phyloP scores from a whole-genome alignment of 75 land plant species.

The Chamaecyparis obtusa region DNA sequence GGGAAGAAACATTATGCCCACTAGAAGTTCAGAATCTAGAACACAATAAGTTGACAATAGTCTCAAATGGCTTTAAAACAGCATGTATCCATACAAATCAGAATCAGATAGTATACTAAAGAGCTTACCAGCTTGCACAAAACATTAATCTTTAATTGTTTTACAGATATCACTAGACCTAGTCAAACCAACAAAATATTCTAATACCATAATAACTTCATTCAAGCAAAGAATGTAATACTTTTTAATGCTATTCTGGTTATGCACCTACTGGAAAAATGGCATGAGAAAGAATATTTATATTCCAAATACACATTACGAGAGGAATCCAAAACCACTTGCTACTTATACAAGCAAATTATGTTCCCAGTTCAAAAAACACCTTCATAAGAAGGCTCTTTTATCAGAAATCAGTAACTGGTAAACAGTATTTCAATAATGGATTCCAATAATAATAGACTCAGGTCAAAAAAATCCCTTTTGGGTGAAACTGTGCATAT shows the following conservation, averaged over 20 bases:
- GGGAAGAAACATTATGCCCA: too few species aligned
- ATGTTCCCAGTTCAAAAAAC: not conserved
- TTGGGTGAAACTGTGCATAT: not conserved
- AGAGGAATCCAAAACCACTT: not conserved
- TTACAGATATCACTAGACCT: not conserved
- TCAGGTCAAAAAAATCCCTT: not conserved
- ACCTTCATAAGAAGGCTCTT: not conserved
- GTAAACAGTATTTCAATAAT: not conserved
- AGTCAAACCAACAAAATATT: not conserved
- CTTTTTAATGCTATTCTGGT: not conserved
- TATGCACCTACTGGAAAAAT: not conserved
- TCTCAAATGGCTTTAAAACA: not conserved
- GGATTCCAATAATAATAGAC: not conserved
- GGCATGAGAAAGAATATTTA: not conserved
- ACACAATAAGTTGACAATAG: too few species aligned
- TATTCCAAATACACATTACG: not conserved
- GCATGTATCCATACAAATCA: not conserved
- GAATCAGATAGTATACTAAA: too few species aligned
- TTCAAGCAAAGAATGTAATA: not conserved
- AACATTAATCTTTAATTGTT: not conserved
- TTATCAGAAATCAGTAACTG: not conserved
- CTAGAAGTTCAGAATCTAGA: too few species aligned
- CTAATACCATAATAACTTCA: not conserved
- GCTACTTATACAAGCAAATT: not conserved
- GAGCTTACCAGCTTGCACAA: not conserved